These are phyloP conservation scores for Aspergillus thermomutatus DNA, from an alignment of 2,329 filamentous ascomycete species.

Conservation along the genomic window DNA sequence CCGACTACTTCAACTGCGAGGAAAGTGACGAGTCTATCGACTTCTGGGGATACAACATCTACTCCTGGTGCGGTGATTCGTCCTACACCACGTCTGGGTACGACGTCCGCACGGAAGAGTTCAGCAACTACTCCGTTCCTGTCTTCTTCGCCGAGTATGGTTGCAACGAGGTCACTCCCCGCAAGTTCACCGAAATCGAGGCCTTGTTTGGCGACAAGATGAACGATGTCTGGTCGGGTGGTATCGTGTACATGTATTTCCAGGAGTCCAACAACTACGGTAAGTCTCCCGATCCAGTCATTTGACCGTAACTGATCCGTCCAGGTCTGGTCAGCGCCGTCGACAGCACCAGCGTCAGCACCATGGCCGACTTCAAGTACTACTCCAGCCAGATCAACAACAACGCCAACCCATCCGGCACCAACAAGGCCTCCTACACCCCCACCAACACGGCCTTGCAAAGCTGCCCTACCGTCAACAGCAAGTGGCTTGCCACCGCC, in stretches of 20 bases:
- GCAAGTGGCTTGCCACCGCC: constrained; percentile 63
- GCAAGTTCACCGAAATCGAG: constrained; percentile 78
- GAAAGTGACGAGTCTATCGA: constrained; percentile 67
- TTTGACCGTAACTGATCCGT: neutral
- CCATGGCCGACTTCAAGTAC: constrained; percentile 69
- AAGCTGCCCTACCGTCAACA: constrained; percentile 64
- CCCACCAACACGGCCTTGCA: constrained; percentile 65
- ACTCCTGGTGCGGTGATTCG: constrained; percentile 93
- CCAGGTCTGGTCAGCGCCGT: constrained; percentile 52
- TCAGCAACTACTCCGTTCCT: constrained; percentile 80
- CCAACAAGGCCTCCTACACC: constrained; percentile 64
- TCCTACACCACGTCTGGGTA: constrained; percentile 74
- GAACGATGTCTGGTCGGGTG: constrained; percentile 82
- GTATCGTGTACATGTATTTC: constrained; percentile 98
- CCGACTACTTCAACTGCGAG: constrained; percentile 92
- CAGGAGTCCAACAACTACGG: constrained; percentile 86
- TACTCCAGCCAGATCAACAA: constrained; percentile 64
- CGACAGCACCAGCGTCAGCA: constrained; percentile 59
- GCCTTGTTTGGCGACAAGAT: constrained; percentile 77
- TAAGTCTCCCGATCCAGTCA: constrained; percentile 31
- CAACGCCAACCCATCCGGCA: constrained; percentile 61
- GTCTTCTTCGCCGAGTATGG: constrained; percentile 98
- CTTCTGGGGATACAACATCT: constrained; percentile 99
- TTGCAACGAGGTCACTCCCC: constrained; percentile 72
- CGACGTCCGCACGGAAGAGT: constrained; percentile 75